phyloP scores from a whole-genome alignment of 1,139 yeast genomes.

The Meyerozyma elateridarum region DNA sequence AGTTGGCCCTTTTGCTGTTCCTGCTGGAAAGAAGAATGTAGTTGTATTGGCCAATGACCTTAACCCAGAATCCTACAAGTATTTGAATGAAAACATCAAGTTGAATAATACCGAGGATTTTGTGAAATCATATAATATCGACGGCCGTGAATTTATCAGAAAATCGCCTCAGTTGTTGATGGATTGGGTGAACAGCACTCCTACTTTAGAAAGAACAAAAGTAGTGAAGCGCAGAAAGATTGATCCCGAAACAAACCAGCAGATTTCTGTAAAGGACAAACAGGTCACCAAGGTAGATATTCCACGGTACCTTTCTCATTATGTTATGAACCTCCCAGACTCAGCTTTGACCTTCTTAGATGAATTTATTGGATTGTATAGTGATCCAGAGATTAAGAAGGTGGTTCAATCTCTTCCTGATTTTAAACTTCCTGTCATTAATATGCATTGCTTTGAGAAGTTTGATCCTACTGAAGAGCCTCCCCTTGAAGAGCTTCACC shows the following conservation, averaged over 20 bases:
- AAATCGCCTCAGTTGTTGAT: constrained; percentile 51
- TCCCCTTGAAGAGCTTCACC: constrained; percentile 55
- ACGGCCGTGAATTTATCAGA: constrained; percentile 78
- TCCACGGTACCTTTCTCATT: constrained; percentile 65
- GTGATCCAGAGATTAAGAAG: constrained; percentile 32
- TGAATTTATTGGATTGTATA: constrained; percentile 68
- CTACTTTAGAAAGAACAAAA: constrained; percentile 23
- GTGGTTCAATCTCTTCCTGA: constrained; percentile 31
- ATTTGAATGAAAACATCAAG: constrained; percentile 59
- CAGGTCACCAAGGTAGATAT: constrained; percentile 32
- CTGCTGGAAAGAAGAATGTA: constrained; percentile 83
- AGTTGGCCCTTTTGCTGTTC: constrained; percentile 96
- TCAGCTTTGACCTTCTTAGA: constrained; percentile 83
- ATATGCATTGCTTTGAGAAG: constrained; percentile 92
- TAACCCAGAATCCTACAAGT: constrained; percentile 79
- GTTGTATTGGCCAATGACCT: constrained; percentile 88
- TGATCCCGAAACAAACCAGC: constrained; percentile 17
- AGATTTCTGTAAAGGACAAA: constrained; percentile 19
- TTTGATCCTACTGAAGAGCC: constrained; percentile 71
- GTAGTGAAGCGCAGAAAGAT: constrained; percentile 30
- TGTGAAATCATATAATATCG: constrained; percentile 64
- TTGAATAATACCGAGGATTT: constrained; percentile 59
- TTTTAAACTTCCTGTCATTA: constrained; percentile 67
- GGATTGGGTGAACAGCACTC: constrained; percentile 23
- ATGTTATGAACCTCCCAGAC: constrained; percentile 95